Percentiles rank a stretch among this genome's conserved stretches.
Conservation (phyloP, 2,329 filamentous ascomycete species). For the Aspergillus fructus region DNA sequence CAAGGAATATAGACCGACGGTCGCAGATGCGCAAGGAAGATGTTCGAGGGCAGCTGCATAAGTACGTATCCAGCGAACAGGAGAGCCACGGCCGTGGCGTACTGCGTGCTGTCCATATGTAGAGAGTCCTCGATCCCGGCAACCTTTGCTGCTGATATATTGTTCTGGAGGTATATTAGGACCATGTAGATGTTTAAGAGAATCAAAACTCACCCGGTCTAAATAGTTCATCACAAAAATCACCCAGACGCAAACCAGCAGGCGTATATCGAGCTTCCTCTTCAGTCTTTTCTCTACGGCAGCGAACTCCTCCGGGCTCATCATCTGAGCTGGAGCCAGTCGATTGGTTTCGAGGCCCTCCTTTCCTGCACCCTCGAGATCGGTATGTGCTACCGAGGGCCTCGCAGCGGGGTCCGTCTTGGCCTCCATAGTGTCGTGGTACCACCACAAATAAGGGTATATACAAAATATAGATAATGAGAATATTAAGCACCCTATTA, state of each 20-base stretch:
- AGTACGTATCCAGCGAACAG: conserved; percentile 4
- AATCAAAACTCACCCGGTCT: not conserved
- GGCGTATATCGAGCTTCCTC: not conserved
- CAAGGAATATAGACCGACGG: not conserved
- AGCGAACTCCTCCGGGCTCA: not conserved
- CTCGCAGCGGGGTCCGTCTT: not conserved
- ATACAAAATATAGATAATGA: too few species aligned
- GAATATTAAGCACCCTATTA: too few species aligned
- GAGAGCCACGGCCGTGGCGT: conserved; percentile 6
- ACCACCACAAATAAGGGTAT: too few species aligned
- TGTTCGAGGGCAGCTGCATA: conserved; percentile 6
- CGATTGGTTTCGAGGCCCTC: not conserved
- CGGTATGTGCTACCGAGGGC: not conserved
- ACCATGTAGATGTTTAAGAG: too few species aligned
- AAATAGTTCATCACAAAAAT: conserved; percentile 5
- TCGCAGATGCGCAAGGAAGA: conserved; percentile 5
- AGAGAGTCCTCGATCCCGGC: not conserved
- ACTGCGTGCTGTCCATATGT: not conserved
- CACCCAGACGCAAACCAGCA: not conserved
- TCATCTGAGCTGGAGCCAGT: not conserved
- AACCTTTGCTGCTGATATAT: not conserved
- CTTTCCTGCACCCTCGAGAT: not conserved
- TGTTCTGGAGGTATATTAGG: not conserved
- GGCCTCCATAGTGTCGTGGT: not conserved
- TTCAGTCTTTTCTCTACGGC: not conserved